These are phyloP conservation scores for Aspergillus sp. DNA, from an alignment of 2,329 filamentous ascomycete species.

Conservation along the genomic window DNA sequence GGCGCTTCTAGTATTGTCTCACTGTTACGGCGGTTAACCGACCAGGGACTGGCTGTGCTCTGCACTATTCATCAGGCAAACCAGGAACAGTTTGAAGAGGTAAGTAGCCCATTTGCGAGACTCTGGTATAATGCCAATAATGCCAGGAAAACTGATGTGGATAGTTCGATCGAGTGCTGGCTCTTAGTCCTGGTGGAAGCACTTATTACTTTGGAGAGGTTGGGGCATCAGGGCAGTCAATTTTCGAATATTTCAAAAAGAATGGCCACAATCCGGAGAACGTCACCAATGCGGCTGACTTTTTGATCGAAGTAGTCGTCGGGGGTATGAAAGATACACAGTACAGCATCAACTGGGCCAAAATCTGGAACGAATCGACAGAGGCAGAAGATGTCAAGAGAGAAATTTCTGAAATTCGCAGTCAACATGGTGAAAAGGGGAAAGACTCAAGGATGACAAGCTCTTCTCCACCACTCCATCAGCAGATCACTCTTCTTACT, in stretches of 20 bases:
- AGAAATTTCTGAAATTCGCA: conserved; percentile 57
- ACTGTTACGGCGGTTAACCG: conserved; percentile 58
- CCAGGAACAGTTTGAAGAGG: conserved; percentile 52
- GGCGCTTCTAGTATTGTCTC: conserved; percentile 60
- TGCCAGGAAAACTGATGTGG: conserved; percentile 18
- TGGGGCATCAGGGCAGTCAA: conserved; percentile 56
- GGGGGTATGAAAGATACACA: conserved; percentile 47
- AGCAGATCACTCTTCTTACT: conserved; percentile 62
- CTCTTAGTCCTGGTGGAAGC: conserved; percentile 60
- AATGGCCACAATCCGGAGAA: conserved; percentile 58
- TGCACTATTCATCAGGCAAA: conserved; percentile 68
- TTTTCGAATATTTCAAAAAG: conserved; percentile 60
- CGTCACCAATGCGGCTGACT: conserved; percentile 57
- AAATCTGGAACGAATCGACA: conserved; percentile 61
- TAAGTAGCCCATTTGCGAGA: conserved; percentile 1
- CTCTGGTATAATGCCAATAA: no score
- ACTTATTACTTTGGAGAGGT: conserved; percentile 66
- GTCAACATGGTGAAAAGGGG: conserved; percentile 42
- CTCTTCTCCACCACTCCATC: conserved; percentile 44
- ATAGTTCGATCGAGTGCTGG: conserved; percentile 64
- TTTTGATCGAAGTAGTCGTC: conserved; percentile 57
- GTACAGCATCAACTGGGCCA: conserved; percentile 59
- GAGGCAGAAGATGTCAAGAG: conserved; percentile 53
- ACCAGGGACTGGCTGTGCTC: conserved; percentile 60
- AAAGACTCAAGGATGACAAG: conserved; percentile 16